Conservation (phyloP, 179 eudicot genomes). For the Carnegiea gigantea region DNA sequence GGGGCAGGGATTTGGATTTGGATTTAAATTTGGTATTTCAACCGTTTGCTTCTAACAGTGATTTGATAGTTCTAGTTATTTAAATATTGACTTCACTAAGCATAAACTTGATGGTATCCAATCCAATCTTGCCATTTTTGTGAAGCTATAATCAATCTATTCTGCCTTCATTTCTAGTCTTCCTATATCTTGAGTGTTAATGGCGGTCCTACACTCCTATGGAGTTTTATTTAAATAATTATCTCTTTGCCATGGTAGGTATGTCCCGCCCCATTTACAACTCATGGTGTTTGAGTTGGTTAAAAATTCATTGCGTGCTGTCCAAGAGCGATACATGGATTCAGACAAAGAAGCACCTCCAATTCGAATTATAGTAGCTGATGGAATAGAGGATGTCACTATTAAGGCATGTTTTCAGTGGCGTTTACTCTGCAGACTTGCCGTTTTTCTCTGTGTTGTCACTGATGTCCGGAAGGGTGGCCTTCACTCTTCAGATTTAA, state of each 20-base stretch:
- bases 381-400: conserved; percentile 92
- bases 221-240: background rate
- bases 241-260: conserved; percentile 39
- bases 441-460: background rate
- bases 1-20: too few species aligned
- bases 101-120: background rate
- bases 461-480: background rate
- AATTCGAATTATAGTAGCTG: conserved; percentile 84
- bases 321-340: conserved; percentile 84
- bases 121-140: background rate
- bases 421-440: background rate
- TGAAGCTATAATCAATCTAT: background rate
- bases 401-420: conserved; percentile 59
- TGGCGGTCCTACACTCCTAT: background rate
- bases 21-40: background rate
- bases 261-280: conserved; percentile 89
- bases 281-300: conserved; percentile 98
- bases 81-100: background rate
- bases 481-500: background rate
- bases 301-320: conserved; percentile 95
- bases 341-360: conserved; percentile 82
- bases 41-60: background rate
- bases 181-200: background rate
- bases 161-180: background rate
- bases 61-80: background rate